Evolutionary conservation across 495 filamentous ascomycete species (phyloP).

Genomic region (Hypoxylon fragiforme): DNA sequence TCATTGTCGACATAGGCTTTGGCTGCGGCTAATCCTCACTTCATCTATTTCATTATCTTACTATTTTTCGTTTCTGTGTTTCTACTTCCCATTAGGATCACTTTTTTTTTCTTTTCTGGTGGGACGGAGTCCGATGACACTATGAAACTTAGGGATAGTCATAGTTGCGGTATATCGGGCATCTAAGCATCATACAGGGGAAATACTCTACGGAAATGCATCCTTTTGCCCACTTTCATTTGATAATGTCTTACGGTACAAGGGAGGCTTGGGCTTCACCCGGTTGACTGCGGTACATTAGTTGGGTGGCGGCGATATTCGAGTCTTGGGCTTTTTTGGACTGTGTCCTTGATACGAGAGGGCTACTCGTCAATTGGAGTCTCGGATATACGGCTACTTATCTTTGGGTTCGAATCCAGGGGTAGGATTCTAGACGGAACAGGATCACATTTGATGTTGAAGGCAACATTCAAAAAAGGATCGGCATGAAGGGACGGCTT

Average conservation of each 20-base stretch:
- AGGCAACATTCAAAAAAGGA: slow-evolving; percentile 12
- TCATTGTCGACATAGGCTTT: slow-evolving; percentile 1
- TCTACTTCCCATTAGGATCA: slow-evolving; percentile 1
- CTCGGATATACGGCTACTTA: slow-evolving; percentile 2
- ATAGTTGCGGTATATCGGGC: slow-evolving; percentile 32
- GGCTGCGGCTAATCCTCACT: slow-evolving; percentile 1
- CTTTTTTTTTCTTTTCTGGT: slow-evolving; percentile 17
- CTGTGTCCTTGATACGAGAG: slow-evolving; percentile 4
- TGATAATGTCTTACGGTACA: slow-evolving; percentile 34
- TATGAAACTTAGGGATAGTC: slow-evolving; percentile 29
- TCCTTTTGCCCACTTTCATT: slow-evolving; percentile 18
- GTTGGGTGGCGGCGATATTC: slow-evolving; percentile 17
- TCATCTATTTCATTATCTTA: neutral
- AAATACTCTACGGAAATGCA: slow-evolving; percentile 16
- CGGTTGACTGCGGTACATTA: slow-evolving; percentile 21
- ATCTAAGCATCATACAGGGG: slow-evolving; percentile 33
- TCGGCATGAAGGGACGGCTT: slow-evolving; percentile 18
- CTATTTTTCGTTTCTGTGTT: slow-evolving; percentile 1
- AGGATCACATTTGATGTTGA: slow-evolving; percentile 30
- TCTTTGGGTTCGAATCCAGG: slow-evolving; percentile 24
- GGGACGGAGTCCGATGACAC: slow-evolving; percentile 18
- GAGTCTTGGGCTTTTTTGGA: slow-evolving; percentile 12
- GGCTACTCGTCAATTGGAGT: slow-evolving; percentile 10
- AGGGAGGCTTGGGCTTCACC: slow-evolving; percentile 20
- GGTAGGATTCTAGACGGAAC: slow-evolving; percentile 32